Evolutionary conservation across 164 flowering plant species (phyloP).

Genomic region (Vitis rupestris): DNA sequence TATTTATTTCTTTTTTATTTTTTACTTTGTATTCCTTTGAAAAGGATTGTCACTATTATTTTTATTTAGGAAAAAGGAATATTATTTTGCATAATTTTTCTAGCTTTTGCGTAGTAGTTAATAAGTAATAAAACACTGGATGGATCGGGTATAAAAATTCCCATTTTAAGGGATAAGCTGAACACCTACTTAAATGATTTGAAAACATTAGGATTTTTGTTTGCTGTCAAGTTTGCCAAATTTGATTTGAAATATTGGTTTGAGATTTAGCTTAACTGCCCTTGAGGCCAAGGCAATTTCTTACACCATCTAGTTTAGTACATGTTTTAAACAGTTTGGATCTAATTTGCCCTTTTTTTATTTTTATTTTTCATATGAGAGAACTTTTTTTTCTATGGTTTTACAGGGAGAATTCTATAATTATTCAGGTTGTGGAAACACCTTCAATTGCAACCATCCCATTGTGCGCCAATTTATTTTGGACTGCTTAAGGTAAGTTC

Average conservation of each 20-base stretch:
- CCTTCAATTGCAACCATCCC: slow-evolving; percentile 96
- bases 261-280: no score
- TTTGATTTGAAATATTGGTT: no score
- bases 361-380: not conserved
- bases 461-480: slow-evolving; percentile 83
- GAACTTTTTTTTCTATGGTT: slow-evolving; percentile 1
- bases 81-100: not conserved
- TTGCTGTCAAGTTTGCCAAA: no score
- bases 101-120: not conserved
- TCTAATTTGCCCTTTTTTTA: not conserved
- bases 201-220: not conserved
- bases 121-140: not conserved
- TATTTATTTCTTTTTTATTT: no score
- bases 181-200: not conserved
- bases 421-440: slow-evolving; percentile 97
- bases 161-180: not conserved
- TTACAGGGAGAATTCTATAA: slow-evolving; percentile 92
- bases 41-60: not conserved
- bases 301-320: not conserved
- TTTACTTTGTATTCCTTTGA: not conserved
- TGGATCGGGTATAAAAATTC: not conserved
- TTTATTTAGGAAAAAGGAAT: not conserved
- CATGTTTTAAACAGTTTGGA: not conserved
- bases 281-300: no score
- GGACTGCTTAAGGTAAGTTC: slow-evolving; percentile 78